Base-by-base conservation (phyloP, 2,329 filamentous ascomycete species). In the Magnaporthales sp. region DNA sequence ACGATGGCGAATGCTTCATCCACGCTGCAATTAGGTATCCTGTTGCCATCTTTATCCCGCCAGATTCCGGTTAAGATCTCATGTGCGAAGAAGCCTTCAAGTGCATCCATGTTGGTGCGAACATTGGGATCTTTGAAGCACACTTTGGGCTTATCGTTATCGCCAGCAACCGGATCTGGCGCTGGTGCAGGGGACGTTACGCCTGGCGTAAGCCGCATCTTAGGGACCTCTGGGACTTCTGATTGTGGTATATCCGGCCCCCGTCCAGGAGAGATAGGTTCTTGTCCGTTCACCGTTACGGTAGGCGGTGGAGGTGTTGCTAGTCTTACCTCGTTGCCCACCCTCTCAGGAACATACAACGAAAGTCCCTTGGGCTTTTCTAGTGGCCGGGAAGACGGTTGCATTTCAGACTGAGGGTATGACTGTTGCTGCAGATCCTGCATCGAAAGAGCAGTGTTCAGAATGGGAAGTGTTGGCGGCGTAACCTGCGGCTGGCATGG, bases 1-100 rank as follows among this genome's bases (percentile, higher is more conserved):
- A 82, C 79, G n/a, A 89, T 77, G 31, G 82, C 84, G 11, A 77
- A 75, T 1, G 83, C 83, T 71, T 89, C 86, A 6, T 84, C 82
- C 60, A 86, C 76, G 30, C 76, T 76, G 60, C 81, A 82, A 0
- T 77, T 71, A 11, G 79, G 75, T 2, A 79, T 78, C 0, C 73
- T 75, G 7, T 79, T 76, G 31, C 83, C 83, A 6, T 79, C 70
- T 2, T 75, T 73, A 68, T 86, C 83, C 54, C 77, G 77, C 86
- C 86, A 89, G 2, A 80, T 73, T 7, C 80, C 83, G 2, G 78
- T 77, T 3, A 84, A 74, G 15, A 86, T 76, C 54, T 81, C 79
- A 31, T 81, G 79, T 2, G 84, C 78, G 67, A 89, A 83, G 68
- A 84, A 81, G 46, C 78, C 79, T 66, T 87, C 80, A n/a, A 88